A percentile compares a stretch with the other conserved stretches of the same genome.
Conservation (phyloP, 768 basidiomycete species). For the Serendipita indica region DNA sequence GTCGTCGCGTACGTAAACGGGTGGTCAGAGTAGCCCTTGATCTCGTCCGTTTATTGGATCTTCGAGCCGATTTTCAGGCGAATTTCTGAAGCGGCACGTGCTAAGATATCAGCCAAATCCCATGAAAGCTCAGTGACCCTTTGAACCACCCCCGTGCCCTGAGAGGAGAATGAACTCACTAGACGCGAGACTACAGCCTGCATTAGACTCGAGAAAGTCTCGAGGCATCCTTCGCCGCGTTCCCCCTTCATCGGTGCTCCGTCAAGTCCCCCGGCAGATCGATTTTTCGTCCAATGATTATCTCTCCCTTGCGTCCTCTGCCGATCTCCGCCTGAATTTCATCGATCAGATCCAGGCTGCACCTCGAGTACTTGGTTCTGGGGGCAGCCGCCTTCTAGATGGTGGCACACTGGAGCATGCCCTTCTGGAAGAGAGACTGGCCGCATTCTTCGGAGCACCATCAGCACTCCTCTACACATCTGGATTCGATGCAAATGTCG, state of each 20-base stretch:
- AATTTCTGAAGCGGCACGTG: no score
- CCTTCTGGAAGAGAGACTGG: constrained; percentile 55
- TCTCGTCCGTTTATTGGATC: no score
- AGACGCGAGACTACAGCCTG: constrained; percentile 29
- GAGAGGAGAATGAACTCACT: constrained; percentile 17
- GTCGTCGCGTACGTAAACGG: no score
- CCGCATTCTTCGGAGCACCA: constrained; percentile 43
- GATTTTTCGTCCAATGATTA: constrained; percentile 93
- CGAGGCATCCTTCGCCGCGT: constrained; percentile 58
- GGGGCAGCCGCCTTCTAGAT: constrained; percentile 76
- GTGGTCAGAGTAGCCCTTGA: no score
- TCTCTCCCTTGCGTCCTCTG: constrained; percentile 59
- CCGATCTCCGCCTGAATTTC: constrained; percentile 40
- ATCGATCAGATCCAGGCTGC: constrained; percentile 35
- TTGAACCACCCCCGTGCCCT: constrained; percentile 2
- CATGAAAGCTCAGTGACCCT: no score
- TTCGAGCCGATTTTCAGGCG: no score
- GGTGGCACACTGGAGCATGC: constrained; percentile 50
- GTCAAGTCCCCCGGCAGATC: constrained; percentile 22
- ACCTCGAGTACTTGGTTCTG: constrained; percentile 60
- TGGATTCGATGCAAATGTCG: constrained; percentile 85
- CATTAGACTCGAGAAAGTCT: constrained; percentile 48
- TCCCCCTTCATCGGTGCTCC: constrained; percentile 36
- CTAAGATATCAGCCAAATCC: no score
- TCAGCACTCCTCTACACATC: constrained; percentile 79